These are phyloP conservation scores for Dryas alaskensis DNA, from an alignment of 306 rosid genomes.

Conservation along the genomic window DNA sequence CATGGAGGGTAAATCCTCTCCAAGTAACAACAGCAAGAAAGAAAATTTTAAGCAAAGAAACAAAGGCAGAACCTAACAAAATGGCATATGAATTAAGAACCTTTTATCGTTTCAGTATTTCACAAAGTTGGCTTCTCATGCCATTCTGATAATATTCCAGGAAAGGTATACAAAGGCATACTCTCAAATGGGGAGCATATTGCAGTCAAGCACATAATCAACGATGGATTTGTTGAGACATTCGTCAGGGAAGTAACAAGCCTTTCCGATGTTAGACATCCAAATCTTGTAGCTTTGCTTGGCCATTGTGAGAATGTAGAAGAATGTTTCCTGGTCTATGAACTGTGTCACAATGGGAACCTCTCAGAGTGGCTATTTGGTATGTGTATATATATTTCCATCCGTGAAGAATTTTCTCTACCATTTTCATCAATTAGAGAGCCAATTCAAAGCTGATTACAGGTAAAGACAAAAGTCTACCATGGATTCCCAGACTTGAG, in stretches of 20 bases:
- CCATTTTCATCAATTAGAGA: not conserved
- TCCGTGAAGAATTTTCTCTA: not conserved
- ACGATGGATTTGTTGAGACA: constrained; percentile 54
- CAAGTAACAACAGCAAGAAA: not conserved
- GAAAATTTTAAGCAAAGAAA: not conserved
- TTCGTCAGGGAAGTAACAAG: constrained; percentile 62
- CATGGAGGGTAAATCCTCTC: no score
- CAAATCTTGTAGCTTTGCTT: constrained; percentile 49
- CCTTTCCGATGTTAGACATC: constrained; percentile 56
- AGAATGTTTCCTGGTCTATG: constrained; percentile 71
- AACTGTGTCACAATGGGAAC: constrained; percentile 59
- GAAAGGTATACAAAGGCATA: constrained; percentile 55
- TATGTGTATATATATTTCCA: constrained; percentile 15
- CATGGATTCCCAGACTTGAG: constrained; percentile 57
- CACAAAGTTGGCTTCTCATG: constrained; percentile 1
- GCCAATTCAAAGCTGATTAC: constrained; percentile 12
- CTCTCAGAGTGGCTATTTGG: constrained; percentile 75
- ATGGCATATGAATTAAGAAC: not conserved
- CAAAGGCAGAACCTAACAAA: not conserved
- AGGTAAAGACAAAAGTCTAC: constrained; percentile 50
- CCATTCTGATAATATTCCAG: constrained; percentile 26
- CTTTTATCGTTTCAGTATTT: not conserved
- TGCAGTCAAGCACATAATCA: constrained; percentile 60
- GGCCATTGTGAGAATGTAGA: constrained; percentile 45
- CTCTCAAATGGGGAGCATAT: constrained; percentile 50